These are phyloP conservation scores for Kwoniella mangroviensis DNA, from an alignment of 768 basidiomycete species.

Conservation along the genomic window DNA sequence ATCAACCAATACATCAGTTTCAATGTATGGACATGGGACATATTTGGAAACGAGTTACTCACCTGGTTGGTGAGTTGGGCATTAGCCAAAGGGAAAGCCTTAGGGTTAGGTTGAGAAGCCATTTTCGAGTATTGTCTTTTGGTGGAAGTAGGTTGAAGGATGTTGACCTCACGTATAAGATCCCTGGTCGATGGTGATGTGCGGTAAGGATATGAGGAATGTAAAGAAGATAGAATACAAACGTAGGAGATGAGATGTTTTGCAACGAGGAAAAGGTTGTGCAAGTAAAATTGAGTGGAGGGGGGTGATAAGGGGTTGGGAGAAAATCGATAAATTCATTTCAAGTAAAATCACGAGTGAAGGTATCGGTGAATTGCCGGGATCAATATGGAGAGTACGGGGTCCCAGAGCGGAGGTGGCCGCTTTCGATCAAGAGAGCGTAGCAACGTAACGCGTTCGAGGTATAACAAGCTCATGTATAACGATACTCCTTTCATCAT, in stretches of 20 bases:
- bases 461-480: too few species aligned
- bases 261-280: slow-evolving; percentile 1
- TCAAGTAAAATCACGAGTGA: neutral
- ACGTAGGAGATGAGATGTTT: slow-evolving; percentile 3
- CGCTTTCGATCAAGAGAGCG: neutral
- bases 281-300: slow-evolving; percentile 3
- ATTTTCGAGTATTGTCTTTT: slow-evolving; percentile 25
- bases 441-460: neutral
- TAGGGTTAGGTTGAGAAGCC: slow-evolving; percentile 64
- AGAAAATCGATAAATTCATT: slow-evolving; percentile 15
- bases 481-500: slow-evolving; percentile 19
- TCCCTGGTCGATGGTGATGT: slow-evolving; percentile 41
- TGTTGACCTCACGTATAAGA: slow-evolving; percentile 48
- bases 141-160: slow-evolving; percentile 1
- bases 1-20: slow-evolving; percentile 4
- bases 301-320: slow-evolving; percentile 5
- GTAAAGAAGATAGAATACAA: slow-evolving; percentile 16
- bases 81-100: slow-evolving; percentile 87
- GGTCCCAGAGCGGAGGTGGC: slow-evolving; percentile 10
- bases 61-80: slow-evolving; percentile 89
- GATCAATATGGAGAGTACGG: slow-evolving; percentile 10
- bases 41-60: slow-evolving; percentile 44
- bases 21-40: neutral
- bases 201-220: slow-evolving; percentile 5
- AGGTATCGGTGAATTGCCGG: slow-evolving; percentile 11